Evolutionary conservation across 2,329 filamentous ascomycete species (phyloP), one percentile per base, ranked within the genome.

Genomic region (Metarhizium anisopliae): DNA sequence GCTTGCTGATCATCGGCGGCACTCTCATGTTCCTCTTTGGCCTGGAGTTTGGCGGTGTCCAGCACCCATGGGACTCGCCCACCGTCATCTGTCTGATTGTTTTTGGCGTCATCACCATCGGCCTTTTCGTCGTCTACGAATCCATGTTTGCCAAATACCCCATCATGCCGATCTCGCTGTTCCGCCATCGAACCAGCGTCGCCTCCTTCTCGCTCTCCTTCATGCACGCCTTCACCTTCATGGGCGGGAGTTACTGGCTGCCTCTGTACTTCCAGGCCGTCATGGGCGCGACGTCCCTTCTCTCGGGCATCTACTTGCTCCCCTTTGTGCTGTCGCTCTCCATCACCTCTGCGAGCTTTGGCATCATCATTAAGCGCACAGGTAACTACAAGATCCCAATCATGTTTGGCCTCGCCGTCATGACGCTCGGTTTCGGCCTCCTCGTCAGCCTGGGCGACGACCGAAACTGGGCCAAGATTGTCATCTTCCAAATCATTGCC

Each of bases 21-120:
- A 92, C 89, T 0, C 76, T 95, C 20, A 93, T 95, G 89, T 77
- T 95, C 60, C 81, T 96, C 4, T 83, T 96, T 47, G 92, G 90
- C 0, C 81, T 96, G 11, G 87, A 95, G 66, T 90, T 93, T 59
- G 92, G 91, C 55, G 91, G 90, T 51, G 81, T 90, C 53, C 77
- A 78, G 25, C 83, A 82, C 60, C 86, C 91, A 1, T 95, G 90
- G 90, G 71, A 73, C 53, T 92, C 87, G 0, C 77, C 87, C 2
- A 85, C 82, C 1, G 87, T 92, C 36, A 79, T 95, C 62, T 91
- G 87, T 64, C 77, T 95, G 32, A 77, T 95, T 60, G 73, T 93
- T 51, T 90, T 93, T 61, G 90, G 90, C 25, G 65, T 82, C 29
- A 56, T 87, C 32, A 77, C 79, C 13, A 77, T 87, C 54, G 79